These are phyloP conservation scores for Ophiostoma sp. DNA, from an alignment of 2,329 filamentous ascomycete species.

Conservation along the genomic window DNA sequence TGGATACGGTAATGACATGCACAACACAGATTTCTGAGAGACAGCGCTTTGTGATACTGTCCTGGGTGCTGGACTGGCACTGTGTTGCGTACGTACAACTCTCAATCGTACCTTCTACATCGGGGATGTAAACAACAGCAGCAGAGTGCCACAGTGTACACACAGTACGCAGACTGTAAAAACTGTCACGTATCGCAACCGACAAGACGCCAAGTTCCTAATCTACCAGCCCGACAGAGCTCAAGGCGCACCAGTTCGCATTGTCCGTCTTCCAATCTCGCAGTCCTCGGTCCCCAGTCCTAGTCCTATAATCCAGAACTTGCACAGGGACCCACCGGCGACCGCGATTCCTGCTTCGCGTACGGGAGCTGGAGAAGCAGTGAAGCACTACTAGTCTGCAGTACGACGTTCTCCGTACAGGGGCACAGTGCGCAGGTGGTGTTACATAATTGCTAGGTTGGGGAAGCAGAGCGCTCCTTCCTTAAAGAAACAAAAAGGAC, in stretches of 20 bases:
- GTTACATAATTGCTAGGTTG: conserved; percentile 9
- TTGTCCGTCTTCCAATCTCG: too few relatives aligned
- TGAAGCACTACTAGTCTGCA: background rate
- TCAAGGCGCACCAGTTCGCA: background rate
- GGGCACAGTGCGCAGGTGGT: background rate
- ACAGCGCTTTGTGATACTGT: background rate
- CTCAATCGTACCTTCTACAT: background rate
- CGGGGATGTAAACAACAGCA: background rate
- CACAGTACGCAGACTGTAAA: background rate
- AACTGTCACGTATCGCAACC: background rate
- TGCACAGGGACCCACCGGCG: background rate
- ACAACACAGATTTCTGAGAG: background rate
- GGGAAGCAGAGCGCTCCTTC: conserved; percentile 5
- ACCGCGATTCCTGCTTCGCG: background rate
- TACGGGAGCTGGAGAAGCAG: background rate
- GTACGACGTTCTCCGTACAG: background rate
- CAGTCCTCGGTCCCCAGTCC: background rate
- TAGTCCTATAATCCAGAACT: background rate
- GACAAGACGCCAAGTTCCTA: background rate
- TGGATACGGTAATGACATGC: too few relatives aligned
- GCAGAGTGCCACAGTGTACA: background rate
- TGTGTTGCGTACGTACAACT: background rate
- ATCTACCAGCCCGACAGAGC: background rate
- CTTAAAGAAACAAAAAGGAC: background rate
- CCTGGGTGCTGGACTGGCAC: background rate